These are phyloP conservation scores for Mycena alexandri DNA, from an alignment of 768 basidiomycete genomes.

Conservation along the genomic window DNA sequence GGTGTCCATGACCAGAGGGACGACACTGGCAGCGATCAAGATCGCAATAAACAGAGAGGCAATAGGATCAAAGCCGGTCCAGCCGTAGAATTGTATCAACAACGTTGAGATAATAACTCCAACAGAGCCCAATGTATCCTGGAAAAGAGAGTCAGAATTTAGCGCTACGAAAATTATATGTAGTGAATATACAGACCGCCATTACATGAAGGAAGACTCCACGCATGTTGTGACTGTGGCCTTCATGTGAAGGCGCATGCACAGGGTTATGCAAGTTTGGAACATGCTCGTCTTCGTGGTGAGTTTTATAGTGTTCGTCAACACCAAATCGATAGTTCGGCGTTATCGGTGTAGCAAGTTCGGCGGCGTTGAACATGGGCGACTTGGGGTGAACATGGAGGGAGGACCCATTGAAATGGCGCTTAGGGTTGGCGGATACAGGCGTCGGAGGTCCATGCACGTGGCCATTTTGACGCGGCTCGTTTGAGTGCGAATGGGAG, in stretches of 20 bases:
- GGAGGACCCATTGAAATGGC: constrained; percentile 56
- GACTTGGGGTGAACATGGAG: constrained; percentile 50
- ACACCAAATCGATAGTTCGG: constrained; percentile 70
- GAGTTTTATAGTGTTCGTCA: constrained; percentile 63
- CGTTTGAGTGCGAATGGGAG: constrained; percentile 28
- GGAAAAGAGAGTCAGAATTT: constrained; percentile 6
- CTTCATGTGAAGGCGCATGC: constrained; percentile 73
- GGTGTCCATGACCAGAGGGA: constrained; percentile 95
- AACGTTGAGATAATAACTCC: constrained; percentile 98
- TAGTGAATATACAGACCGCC: constrained; percentile 68
- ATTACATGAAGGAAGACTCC: constrained; percentile 98
- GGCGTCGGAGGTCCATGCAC: constrained; percentile 18
- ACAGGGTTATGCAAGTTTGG: constrained; percentile 66
- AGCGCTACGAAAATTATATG: no score
- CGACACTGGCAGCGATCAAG: constrained; percentile 94
- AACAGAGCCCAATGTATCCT: constrained; percentile 97
- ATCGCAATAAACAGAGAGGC: constrained; percentile 97
- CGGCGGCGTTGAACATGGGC: constrained; percentile 35
- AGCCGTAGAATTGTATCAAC: constrained; percentile 95
- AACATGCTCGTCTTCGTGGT: constrained; percentile 51
- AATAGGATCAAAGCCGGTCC: constrained; percentile 99
- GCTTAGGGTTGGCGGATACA: constrained; percentile 43
- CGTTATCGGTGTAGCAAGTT: constrained; percentile 69
- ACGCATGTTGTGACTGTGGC: constrained; percentile 98
- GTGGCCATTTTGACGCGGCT: constrained; percentile 27